A percentile compares a stretch with the other conserved stretches of the same genome.
Conservation (phyloP, 169 alveolate genomes). For the Plasmodium adleri region DNA sequence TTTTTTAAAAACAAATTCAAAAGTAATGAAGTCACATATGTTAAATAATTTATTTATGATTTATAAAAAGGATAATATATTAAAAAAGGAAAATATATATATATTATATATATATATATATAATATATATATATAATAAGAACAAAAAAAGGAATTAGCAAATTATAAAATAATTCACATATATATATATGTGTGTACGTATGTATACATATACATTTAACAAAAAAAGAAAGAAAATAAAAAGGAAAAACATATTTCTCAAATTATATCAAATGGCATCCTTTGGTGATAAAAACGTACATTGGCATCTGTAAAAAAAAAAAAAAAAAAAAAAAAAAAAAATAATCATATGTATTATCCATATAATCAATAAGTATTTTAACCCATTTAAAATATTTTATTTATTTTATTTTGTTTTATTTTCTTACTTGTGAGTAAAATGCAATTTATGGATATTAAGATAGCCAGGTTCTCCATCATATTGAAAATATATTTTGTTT, state of each 20-base stretch:
- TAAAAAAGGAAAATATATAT: not conserved
- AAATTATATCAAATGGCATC: conserved; percentile 16
- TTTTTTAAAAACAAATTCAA: conserved; percentile 1
- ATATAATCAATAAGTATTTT: not conserved
- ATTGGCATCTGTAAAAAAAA: conserved; percentile 59
- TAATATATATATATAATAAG: not conserved
- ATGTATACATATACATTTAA: conserved; percentile 12
- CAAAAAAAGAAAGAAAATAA: conserved; percentile 41
- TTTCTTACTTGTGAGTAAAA: conserved; percentile 62
- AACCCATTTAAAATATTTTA: too few relatives aligned
- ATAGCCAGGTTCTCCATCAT: conserved; percentile 67
- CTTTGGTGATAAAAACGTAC: conserved; percentile 71
- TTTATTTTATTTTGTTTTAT: not conserved
- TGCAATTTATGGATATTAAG: conserved; percentile 61
- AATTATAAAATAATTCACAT: too few relatives aligned
- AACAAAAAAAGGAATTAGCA: too few relatives aligned
- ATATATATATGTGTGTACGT: not conserved
- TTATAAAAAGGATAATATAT: too few relatives aligned
- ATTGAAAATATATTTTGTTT: conserved; percentile 58
- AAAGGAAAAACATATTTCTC: conserved; percentile 1
- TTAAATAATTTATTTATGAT: too few relatives aligned
- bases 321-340: not conserved
- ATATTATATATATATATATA: conserved; percentile 4
- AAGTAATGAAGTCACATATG: not conserved
- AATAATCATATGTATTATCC: not conserved